A percentile compares a stretch with the other conserved stretches of the same genome.
phyloP scores from a whole-genome alignment of 164 flowering plant genomes.

The Umbilicus rupestris region DNA sequence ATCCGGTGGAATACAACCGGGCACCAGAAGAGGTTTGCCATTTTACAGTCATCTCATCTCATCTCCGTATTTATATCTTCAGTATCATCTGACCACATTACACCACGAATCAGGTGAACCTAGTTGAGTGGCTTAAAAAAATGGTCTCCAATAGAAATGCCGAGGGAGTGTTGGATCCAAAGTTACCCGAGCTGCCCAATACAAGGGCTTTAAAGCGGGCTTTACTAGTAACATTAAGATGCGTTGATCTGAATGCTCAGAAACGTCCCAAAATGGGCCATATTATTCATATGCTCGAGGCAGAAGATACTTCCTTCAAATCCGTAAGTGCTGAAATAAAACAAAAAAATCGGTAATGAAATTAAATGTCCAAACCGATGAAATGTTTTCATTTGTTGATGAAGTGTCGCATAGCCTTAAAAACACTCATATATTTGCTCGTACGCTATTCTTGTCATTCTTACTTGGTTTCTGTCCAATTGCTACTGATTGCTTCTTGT shows the following conservation, averaged over 20 bases:
- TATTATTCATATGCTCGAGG: conserved; percentile 62
- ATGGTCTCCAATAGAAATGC: conserved; percentile 49
- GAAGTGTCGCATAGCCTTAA: too few relatives aligned
- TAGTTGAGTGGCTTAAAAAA: conserved; percentile 66
- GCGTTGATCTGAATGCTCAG: conserved; percentile 60
- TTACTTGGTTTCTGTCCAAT: too few relatives aligned
- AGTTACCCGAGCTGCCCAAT: conserved; percentile 47
- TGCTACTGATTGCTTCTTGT: too few relatives aligned
- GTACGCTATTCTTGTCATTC: too few relatives aligned
- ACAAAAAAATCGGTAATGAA: too few relatives aligned
- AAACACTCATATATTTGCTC: too few relatives aligned
- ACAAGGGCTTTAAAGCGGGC: conserved; percentile 51
- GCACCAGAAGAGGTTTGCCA: conserved; percentile 57
- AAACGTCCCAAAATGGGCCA: conserved; percentile 77
- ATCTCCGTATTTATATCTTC: neutral
- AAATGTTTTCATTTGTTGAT: neutral
- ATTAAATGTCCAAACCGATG: neutral
- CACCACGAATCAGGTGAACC: conserved; percentile 36
- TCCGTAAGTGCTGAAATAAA: conserved; percentile 27
- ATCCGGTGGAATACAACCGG: conserved; percentile 52
- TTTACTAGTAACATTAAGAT: conserved; percentile 58
- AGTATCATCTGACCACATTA: neutral
- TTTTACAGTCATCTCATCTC: neutral
- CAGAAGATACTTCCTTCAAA: conserved; percentile 41
- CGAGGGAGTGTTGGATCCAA: conserved; percentile 62